Percentiles rank a stretch among this genome's conserved stretches.
These are phyloP conservation scores for Cyclotella distinguenda DNA, from an alignment of 108 stramenopile species.

Conservation along the genomic window DNA sequence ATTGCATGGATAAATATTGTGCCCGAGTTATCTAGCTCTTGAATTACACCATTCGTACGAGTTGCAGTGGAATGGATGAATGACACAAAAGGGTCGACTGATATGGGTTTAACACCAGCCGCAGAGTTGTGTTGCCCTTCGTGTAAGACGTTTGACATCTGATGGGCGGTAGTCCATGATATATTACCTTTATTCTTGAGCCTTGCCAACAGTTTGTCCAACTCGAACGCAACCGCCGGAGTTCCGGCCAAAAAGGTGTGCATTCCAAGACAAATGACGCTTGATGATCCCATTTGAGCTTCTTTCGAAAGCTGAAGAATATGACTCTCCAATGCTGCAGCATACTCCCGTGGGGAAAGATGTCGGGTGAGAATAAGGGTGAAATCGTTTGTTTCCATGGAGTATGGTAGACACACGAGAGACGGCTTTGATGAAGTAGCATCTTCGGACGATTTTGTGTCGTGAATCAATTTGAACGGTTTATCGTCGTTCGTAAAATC, in stretches of 20 bases:
- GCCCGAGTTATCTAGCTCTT: neutral
- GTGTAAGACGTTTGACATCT: neutral
- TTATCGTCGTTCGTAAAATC: slow-evolving; percentile 36
- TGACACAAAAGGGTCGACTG: neutral
- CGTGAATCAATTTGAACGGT: slow-evolving; percentile 8
- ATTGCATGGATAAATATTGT: neutral
- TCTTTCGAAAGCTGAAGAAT: slow-evolving; percentile 32
- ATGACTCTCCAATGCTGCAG: slow-evolving; percentile 28
- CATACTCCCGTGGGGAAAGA: slow-evolving; percentile 22
- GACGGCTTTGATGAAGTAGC: neutral
- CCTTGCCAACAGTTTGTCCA: slow-evolving; percentile 16
- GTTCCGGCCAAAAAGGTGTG: slow-evolving; percentile 39
- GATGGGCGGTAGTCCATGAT: slow-evolving; percentile 22
- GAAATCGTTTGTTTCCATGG: slow-evolving; percentile 39
- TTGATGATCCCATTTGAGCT: slow-evolving; percentile 14
- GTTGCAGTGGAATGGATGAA: neutral
- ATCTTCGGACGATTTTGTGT: neutral
- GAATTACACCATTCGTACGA: neutral
- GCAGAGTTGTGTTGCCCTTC: no score
- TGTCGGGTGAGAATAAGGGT: slow-evolving; percentile 30
- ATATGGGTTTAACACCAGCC: no score
- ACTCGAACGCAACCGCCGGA: slow-evolving; percentile 27
- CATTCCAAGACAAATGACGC: slow-evolving; percentile 34
- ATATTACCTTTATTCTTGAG: slow-evolving; percentile 9
- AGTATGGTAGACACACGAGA: slow-evolving; percentile 32